Percentiles rank a stretch among this genome's conserved stretches.
phyloP scores from a whole-genome alignment of 139 green algal species.

The Chlamydomonas sphaeroides region DNA sequence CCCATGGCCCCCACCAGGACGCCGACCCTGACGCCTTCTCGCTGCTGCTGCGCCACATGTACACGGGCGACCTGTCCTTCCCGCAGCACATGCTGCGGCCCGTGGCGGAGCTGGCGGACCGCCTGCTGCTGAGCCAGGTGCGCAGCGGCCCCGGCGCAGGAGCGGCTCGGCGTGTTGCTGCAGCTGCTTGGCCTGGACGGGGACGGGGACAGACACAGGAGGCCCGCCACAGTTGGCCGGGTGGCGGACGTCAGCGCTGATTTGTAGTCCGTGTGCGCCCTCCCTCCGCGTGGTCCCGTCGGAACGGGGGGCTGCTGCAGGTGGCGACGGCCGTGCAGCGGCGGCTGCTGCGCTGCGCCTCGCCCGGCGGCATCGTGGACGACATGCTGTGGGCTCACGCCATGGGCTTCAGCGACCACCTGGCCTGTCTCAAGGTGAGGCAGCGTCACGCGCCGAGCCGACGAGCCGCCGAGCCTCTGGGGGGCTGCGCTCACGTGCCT shows the following conservation, averaged over 20 bases:
- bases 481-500: background rate
- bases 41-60: background rate
- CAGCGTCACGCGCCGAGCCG: background rate
- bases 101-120: slow-evolving; percentile 4
- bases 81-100: background rate
- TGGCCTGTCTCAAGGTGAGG: slow-evolving; percentile 17
- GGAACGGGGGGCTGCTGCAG: background rate
- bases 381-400: slow-evolving; percentile 35
- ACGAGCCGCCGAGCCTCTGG: background rate
- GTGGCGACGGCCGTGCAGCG: slow-evolving; percentile 7
- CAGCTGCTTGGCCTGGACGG: too few species aligned
- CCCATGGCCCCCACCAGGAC: background rate
- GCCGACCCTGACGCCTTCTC: slow-evolving; percentile 1
- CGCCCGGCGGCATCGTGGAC: background rate
- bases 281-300: too few species aligned
- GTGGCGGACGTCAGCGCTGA: too few species aligned
- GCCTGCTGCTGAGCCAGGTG: slow-evolving; percentile 1
- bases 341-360: slow-evolving; percentile 4
- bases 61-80: background rate
- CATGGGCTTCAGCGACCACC: background rate
- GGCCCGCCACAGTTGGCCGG: too few species aligned
- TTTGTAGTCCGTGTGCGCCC: too few species aligned
- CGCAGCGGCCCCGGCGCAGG: too few species aligned
- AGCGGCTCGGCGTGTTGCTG: too few species aligned
- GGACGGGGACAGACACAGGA: too few species aligned